phyloP scores from a whole-genome alignment of 2,329 filamentous ascomycete species.

The Aspergillus sp. region DNA sequence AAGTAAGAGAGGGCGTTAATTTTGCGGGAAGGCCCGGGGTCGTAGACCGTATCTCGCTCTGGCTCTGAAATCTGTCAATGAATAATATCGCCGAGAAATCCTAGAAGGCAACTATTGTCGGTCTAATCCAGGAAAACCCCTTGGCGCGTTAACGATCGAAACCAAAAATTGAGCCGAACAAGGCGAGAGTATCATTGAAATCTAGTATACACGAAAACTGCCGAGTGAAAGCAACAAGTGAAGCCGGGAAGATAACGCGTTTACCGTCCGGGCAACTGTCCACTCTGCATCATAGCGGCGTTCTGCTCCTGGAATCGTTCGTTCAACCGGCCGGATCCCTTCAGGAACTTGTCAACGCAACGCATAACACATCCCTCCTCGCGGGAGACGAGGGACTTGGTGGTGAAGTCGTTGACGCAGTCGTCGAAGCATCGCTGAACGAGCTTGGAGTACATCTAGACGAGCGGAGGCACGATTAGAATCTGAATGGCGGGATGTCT shows the following conservation, averaged over 20 bases:
- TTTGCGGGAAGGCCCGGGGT: no score
- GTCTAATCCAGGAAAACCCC: no score
- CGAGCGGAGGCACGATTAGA: conserved; percentile 4
- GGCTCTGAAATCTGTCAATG: no score
- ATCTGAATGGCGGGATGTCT: not conserved
- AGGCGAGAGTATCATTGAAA: conserved; percentile 20
- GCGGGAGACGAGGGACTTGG: conserved; percentile 83
- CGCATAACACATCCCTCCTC: conserved; percentile 91
- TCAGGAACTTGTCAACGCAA: conserved; percentile 96
- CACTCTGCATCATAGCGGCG: conserved; percentile 64
- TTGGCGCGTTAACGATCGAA: not conserved
- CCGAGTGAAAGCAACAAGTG: conserved; percentile 9
- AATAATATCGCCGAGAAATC: no score
- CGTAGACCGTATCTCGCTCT: no score
- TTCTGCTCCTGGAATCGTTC: conserved; percentile 84
- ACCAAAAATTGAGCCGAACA: conserved; percentile 3
- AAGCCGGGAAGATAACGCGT: conserved; percentile 9
- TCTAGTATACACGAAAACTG: conserved; percentile 21
- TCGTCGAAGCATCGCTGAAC: conserved; percentile 79
- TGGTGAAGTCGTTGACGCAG: conserved; percentile 98
- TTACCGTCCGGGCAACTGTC: conserved; percentile 49
- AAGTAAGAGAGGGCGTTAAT: no score
- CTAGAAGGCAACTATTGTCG: no score
- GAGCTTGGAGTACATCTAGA: conserved; percentile 64
- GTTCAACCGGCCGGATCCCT: conserved; percentile 83